Percentiles rank a stretch among this genome's conserved stretches.
Conservation (phyloP, 352 stramenopile species). For the Thalassiosira hispida region DNA sequence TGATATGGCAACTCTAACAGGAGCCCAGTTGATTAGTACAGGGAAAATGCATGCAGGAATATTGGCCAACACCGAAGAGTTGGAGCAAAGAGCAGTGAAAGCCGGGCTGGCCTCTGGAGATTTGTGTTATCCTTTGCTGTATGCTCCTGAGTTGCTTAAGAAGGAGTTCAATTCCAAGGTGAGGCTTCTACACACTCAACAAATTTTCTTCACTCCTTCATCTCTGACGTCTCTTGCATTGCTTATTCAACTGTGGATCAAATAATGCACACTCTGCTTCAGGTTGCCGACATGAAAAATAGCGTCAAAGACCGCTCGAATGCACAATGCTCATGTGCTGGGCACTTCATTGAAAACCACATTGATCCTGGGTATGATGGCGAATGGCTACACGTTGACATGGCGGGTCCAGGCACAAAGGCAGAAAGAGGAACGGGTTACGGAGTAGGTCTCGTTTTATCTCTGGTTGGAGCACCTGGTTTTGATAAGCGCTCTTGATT, state of each 20-base stretch:
- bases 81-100: slow-evolving; percentile 87
- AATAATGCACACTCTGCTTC: neutral
- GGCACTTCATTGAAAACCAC: slow-evolving; percentile 95
- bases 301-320: slow-evolving; percentile 92
- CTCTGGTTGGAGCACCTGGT: slow-evolving; percentile 68
- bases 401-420: slow-evolving; percentile 90
- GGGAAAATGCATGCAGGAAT: slow-evolving; percentile 92
- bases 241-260: too few species aligned
- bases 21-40: slow-evolving; percentile 92
- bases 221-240: too few species aligned
- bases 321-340: slow-evolving; percentile 91
- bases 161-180: slow-evolving; percentile 89
- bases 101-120: slow-evolving; percentile 90
- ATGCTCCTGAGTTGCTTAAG: slow-evolving; percentile 92
- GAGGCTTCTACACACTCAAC: neutral
- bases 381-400: slow-evolving; percentile 95
- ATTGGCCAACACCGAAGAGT: slow-evolving; percentile 89
- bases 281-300: slow-evolving; percentile 97
- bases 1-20: slow-evolving; percentile 95
- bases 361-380: slow-evolving; percentile 87
- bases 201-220: neutral
- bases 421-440: slow-evolving; percentile 91
- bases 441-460: slow-evolving; percentile 90
- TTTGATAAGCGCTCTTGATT: slow-evolving; percentile 46
- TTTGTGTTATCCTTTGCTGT: slow-evolving; percentile 91